These are phyloP conservation scores for Tulasnella sp. DNA, from an alignment of 768 basidiomycete species.

Conservation along the genomic window DNA sequence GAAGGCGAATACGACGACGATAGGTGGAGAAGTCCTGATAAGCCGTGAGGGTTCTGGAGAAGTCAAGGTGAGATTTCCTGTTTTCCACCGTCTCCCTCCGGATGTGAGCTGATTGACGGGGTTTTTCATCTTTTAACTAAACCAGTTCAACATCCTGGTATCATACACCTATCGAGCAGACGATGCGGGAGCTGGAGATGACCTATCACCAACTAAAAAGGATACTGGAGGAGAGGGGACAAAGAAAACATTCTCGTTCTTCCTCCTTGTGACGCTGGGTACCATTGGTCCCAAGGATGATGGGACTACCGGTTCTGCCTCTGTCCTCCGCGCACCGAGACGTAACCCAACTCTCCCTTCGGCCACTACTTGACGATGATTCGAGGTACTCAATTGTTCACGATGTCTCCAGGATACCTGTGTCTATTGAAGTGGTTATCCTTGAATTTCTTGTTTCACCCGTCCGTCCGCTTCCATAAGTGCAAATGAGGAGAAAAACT, in stretches of 20 bases:
- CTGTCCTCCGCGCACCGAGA: too few relatives aligned
- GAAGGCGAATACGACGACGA: conserved; percentile 77
- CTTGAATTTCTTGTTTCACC: too few relatives aligned
- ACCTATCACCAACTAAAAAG: conserved; percentile 5
- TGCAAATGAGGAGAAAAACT: too few relatives aligned
- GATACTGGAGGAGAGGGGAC: conserved; percentile 29
- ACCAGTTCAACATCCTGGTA: conserved; percentile 89
- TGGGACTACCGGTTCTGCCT: too few relatives aligned
- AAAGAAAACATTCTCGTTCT: conserved; percentile 84
- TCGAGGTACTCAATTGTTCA: too few relatives aligned
- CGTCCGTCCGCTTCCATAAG: too few relatives aligned
- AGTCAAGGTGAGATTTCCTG: conserved; percentile 52
- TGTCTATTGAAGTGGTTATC: too few relatives aligned
- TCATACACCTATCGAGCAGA: conserved; percentile 91
- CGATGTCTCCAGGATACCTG: too few relatives aligned
- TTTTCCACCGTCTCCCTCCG: neutral
- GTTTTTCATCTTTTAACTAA: neutral
- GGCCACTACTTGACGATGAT: too few relatives aligned
- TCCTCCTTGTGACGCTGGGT: conserved; percentile 72
- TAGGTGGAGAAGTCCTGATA: conserved; percentile 82
- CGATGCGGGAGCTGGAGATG: conserved; percentile 37
- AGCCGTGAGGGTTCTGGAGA: conserved; percentile 66
- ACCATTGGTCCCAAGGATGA: conserved; percentile 37
- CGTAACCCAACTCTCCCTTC: too few relatives aligned
- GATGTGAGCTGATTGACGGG: neutral